These are phyloP conservation scores for Setaria italica DNA, from an alignment of 202 grass and related monocot genomes.

Conservation along the genomic window DNA sequence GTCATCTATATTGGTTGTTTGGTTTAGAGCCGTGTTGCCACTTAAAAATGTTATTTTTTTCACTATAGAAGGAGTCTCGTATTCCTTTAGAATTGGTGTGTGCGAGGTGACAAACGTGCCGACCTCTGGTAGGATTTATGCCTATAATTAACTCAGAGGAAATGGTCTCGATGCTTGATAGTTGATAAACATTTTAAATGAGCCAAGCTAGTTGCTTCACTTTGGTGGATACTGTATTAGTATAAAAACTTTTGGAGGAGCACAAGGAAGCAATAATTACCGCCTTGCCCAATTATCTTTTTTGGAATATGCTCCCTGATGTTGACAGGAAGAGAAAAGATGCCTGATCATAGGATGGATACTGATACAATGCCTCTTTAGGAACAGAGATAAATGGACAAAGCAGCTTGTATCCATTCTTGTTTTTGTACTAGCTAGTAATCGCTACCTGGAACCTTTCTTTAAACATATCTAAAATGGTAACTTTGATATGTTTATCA, in stretches of 20 bases:
- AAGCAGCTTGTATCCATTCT: slow-evolving; percentile 7
- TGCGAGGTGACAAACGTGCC: slow-evolving; percentile 37
- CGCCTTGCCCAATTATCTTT: slow-evolving; percentile 18
- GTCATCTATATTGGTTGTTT: slow-evolving; percentile 30
- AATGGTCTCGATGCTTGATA: slow-evolving; percentile 41
- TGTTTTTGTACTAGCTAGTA: slow-evolving; percentile 30
- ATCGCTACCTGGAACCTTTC: not conserved
- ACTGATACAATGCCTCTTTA: slow-evolving; percentile 21
- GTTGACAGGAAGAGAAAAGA: slow-evolving; percentile 41
- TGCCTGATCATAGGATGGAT: slow-evolving; percentile 34
- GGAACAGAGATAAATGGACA: slow-evolving; percentile 33
- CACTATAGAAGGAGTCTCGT: not conserved
- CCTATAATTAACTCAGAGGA: slow-evolving; percentile 30
- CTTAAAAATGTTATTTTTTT: not conserved
- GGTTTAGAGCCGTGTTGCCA: not conserved
- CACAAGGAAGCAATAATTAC: slow-evolving; percentile 43
- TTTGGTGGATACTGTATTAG: slow-evolving; percentile 26
- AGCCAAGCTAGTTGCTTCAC: slow-evolving; percentile 30
- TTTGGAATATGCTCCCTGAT: slow-evolving; percentile 39
- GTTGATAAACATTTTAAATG: slow-evolving; percentile 40
- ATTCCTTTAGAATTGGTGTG: slow-evolving; percentile 17
- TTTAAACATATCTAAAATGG: slow-evolving; percentile 8
- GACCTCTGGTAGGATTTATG: slow-evolving; percentile 42
- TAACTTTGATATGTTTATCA: slow-evolving; percentile 16
- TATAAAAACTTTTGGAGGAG: slow-evolving; percentile 43